These are phyloP conservation scores for Blastocystis sp. DNA, from an alignment of 352 stramenopile species.

Conservation along the genomic window DNA sequence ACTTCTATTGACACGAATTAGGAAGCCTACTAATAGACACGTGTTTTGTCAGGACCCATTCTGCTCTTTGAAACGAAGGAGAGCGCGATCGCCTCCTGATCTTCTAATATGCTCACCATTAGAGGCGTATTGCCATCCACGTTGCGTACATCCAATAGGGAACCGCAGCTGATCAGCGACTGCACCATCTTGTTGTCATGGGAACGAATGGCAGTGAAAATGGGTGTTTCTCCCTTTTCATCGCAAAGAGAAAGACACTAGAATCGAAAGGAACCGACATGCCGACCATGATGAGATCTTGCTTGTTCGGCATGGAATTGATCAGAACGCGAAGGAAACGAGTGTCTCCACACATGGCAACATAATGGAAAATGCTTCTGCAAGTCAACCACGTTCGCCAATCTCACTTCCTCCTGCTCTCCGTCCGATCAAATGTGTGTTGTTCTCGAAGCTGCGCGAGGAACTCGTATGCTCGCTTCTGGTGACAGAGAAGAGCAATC, in stretches of 20 bases:
- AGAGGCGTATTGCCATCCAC: slow-evolving; percentile 56
- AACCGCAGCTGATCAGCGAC: slow-evolving; percentile 42
- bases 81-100: slow-evolving; percentile 45
- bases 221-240: slow-evolving; percentile 13
- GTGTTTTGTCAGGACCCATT: slow-evolving; percentile 18
- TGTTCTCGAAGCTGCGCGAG: neutral
- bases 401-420: neutral
- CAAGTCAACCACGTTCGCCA: neutral
- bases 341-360: slow-evolving; percentile 25
- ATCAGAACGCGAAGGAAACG: slow-evolving; percentile 20
- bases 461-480: slow-evolving; percentile 17
- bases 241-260: neutral
- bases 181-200: slow-evolving; percentile 56
- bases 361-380: slow-evolving; percentile 38
- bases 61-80: slow-evolving; percentile 46
- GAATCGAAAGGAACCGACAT: neutral
- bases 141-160: slow-evolving; percentile 54
- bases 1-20: neutral
- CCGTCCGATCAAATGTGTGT: neutral
- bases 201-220: slow-evolving; percentile 8
- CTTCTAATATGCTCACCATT: slow-evolving; percentile 54
- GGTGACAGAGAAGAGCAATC: neutral
- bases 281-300: neutral
- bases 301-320: slow-evolving; percentile 17
- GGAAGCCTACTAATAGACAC: neutral